Base-by-base conservation (phyloP, 2,329 filamentous ascomycete species). In the Dactylonectria macrodidyma region DNA sequence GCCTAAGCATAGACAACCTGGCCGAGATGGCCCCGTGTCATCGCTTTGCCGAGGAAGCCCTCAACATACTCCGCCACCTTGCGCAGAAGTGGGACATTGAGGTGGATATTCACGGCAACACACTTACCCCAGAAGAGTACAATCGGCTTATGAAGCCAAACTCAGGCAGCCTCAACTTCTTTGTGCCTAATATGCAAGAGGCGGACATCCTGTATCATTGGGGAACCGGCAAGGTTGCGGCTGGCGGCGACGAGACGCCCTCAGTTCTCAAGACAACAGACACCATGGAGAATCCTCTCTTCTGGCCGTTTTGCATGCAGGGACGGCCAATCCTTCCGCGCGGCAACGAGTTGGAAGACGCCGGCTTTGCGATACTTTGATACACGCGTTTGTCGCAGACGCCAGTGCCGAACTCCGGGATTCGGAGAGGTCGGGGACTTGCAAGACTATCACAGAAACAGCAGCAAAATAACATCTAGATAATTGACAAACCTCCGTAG, bases 291-390 rank as follows among this genome's bases (percentile, higher is more conserved):
- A 89, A 89, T 62, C 87, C 87, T 19, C 78, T 89, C 2, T 89
- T 89, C 71, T 90, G 88, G 88, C 87, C 88, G 1, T 90, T 89
- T 67, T 87, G 88, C 0, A 86, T 89, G 85, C 88, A 89, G 71
- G 88, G 88, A 0, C 81, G 87, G 24, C 87, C 88, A 3, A 86
- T 89, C 65, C 70, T 90, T 33, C 84, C 86, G 0, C 80, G 77
- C 0, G 86, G 86, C 1, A 73, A 81, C 33, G 80, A 84, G 58
- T 72, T 90, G 59, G 80, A 84, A 70, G 82, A 86, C 34, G 86
- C 87, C 2, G 88, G 88, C 0, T 90, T 90, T 73, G 81, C 81
- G 26, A 66, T 83, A 19, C 12, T 74, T 12, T 74, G 34, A 71
- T 44, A 38, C 14, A 57, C 51, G 52, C 26, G 24, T n/a, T 38